Evolutionary conservation across 2,329 filamentous ascomycete species (phyloP), one percentile per base, ranked within the genome.

Genomic region (Nothophaeocryptopus gaeumannii): DNA sequence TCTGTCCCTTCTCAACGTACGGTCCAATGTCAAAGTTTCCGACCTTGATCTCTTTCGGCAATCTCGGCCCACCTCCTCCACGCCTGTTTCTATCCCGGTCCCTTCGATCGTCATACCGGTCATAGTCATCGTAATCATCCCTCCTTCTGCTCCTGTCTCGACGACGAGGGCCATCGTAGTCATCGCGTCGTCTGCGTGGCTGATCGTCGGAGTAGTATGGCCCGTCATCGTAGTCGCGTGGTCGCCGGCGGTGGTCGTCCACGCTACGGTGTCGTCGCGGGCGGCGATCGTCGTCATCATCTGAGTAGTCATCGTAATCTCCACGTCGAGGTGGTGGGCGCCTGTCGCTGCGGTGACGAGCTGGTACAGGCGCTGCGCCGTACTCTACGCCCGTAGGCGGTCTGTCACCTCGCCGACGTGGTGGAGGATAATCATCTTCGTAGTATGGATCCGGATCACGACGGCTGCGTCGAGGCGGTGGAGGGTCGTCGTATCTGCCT

Each of bases 1-100:
- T 66, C 59, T 67, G 53, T 12, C 63, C 64, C 47, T 63, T 63
- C 40, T 68, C 60, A 15, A 68, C 47, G 42, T 58, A 57, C 12
- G 64, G 64, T 11, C 65, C 64, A 45, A 68, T 54, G 37, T 67
- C 64, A 49, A 63, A 65, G 15, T 62, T 60, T 26, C 64, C 64
- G 45, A 67, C 56, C 54, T 61, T 64, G 42, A 66, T 61, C 48
- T 65, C 59, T 44, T 53, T 56, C 9, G 61, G 62, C 32, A 13
- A 40, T 30, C 48, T 26, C 12, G 47, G 47, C 41, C 54, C 50
- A 15, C 55, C 38, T 12, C 35, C 51, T 33, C 48, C 39, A 13
- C 49, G 39, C 35, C 53, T 42, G 44, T 60, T 54, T 35, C 58
- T 41, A 33, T 58, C 57, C 38, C 51, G 48, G 38, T 54, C 53